Evolutionary conservation across 176 grass and related monocot genomes (phyloP).

Genomic region (Phyllostachys edulis): DNA sequence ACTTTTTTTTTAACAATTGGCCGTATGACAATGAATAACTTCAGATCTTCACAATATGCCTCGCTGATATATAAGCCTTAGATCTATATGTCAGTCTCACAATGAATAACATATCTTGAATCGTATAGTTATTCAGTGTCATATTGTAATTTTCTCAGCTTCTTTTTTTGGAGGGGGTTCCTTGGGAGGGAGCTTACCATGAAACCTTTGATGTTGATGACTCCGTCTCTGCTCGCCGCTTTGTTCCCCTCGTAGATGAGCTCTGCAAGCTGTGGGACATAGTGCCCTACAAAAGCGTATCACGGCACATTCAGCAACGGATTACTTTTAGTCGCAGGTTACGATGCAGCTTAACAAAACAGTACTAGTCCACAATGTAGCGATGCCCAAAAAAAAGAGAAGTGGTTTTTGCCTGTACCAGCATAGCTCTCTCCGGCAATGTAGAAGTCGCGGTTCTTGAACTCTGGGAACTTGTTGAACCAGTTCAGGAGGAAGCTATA

Average conservation of each 20-base stretch:
- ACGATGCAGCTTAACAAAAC: background rate
- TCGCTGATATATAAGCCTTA: no score
- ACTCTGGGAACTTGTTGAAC: conserved; percentile 76
- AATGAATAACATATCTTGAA: no score
- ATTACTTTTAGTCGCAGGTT: background rate
- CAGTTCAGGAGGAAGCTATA: conserved; percentile 72
- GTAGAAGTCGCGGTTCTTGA: conserved; percentile 79
- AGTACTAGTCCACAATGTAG: background rate
- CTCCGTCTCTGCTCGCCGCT: conserved; percentile 40
- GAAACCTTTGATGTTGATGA: conserved; percentile 90
- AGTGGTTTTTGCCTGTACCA: conserved; percentile 33
- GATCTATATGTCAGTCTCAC: no score
- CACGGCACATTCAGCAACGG: background rate
- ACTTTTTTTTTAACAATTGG: background rate
- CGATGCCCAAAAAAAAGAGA: background rate
- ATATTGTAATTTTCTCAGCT: no score
- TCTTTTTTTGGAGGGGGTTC: background rate
- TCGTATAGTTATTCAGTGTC: no score
- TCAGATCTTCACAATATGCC: no score
- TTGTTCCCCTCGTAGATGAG: conserved; percentile 86
- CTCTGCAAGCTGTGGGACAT: conserved; percentile 91
- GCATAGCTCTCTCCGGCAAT: conserved; percentile 94
- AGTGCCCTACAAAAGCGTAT: conserved; percentile 66
- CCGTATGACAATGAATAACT: no score
- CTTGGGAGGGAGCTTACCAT: conserved; percentile 51